Percentiles rank a stretch among this genome's conserved stretches.
Evolutionary conservation across 768 basidiomycete genomes (phyloP).

Genomic region (Naganishia vishniacii): DNA sequence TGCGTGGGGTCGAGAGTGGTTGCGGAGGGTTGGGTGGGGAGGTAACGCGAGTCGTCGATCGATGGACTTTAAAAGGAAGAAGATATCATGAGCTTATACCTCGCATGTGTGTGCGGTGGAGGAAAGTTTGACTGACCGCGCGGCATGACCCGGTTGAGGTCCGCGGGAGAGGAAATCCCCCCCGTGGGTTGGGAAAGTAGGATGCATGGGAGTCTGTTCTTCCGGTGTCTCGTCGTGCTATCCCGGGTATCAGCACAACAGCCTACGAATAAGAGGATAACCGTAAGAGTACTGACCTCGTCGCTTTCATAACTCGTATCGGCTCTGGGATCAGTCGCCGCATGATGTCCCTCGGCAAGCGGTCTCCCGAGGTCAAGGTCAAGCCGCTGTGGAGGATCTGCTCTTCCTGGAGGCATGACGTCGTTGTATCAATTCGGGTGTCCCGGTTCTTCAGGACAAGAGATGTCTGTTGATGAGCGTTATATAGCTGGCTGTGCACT

Average conservation of each 20-base stretch:
- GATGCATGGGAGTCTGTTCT: conserved; percentile 20
- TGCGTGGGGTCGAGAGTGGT: conserved; percentile 4
- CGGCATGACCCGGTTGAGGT: conserved; percentile 12
- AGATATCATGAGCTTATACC: background rate
- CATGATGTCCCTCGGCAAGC: background rate
- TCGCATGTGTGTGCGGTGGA: background rate
- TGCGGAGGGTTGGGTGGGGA: conserved; percentile 9
- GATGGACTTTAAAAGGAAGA: conserved; percentile 6
- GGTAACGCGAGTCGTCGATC: conserved; percentile 17
- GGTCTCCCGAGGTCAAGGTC: conserved; percentile 7
- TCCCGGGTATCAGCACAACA: background rate
- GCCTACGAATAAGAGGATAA: too few relatives aligned
- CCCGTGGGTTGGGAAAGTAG: conserved; percentile 10
- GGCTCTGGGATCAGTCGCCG: background rate
- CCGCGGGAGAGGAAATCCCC: conserved; percentile 17
- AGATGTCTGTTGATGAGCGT: background rate
- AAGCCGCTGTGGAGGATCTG: conserved; percentile 1
- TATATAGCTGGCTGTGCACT: background rate
- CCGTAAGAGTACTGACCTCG: conserved; percentile 11
- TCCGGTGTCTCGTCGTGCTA: conserved; percentile 7
- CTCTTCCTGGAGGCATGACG: background rate
- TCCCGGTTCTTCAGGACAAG: background rate
- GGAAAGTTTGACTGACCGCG: conserved; percentile 3
- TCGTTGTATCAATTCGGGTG: too few relatives aligned
- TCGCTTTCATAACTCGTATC: conserved; percentile 10